Base-by-base conservation (phyloP, 441 rosid genomes). In the Syzygium malaccense region DNA sequence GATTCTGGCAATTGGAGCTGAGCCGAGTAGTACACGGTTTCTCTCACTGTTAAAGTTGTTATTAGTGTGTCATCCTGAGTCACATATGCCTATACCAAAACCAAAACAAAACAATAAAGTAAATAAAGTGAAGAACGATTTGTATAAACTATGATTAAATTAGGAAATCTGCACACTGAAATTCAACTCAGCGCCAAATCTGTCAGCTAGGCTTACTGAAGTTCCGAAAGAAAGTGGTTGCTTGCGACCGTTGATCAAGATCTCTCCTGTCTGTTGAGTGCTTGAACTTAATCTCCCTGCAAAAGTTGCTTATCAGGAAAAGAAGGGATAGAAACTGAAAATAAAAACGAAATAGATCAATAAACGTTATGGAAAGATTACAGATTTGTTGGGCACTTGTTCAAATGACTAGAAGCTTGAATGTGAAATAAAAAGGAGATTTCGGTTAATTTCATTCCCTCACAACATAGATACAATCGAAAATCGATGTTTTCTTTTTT, bases 61-160 rank as follows among this genome's bases (percentile, higher is more conserved):
- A 91, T 91, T 12, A 93, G 90, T 2, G 86, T 86, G 79, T 94
- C 95, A 49, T 95, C 96, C 93, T 95, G 96, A 9, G 96, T 95
- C 62, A 94, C 95, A 68, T 95, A 95, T 25, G 95, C 95, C 96
- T 95, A 30, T 45, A 25, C 15, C 28, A 86, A 28, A 30, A 41
- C 51, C n/a, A 48, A 18, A 28, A 20, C 25, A 23, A 57, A 68
- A 18, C 18, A 26, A 18, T 30, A 48, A 87, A 1, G 48, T 49
- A 18, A 51, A 71, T n/a, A 30, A n/a, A 20, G 41, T 55, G 9
- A 23, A 15, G 33, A 54, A 17, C 13, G 18, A 49, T 87, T 23
- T 49, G 26, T 55, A 19, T 25, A 28, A 84, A 18, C 41, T 30
- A 48, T 18, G 33, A 84, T 14, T 84, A 58, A 58, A 58, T 26